phyloP scores from a whole-genome alignment of 108 stramenopile species.

The Nitzschia putrida region DNA sequence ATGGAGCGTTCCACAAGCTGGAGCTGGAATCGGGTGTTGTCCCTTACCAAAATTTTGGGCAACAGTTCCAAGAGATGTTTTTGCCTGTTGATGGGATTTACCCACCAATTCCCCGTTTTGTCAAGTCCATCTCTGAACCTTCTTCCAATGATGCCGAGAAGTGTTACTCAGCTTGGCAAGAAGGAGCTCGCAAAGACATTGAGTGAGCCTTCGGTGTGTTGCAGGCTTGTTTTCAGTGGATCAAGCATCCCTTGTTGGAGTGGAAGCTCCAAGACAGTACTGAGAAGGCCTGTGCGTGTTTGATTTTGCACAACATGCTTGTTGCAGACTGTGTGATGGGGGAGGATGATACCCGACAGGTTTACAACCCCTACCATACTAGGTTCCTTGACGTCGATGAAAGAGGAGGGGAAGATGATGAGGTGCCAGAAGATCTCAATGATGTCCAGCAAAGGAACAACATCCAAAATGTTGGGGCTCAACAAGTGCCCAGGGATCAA shows the following conservation, averaged over 20 bases:
- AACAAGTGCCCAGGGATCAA: too few species aligned
- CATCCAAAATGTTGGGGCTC: too few species aligned
- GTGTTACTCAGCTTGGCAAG: slow-evolving; percentile 20
- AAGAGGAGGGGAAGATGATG: too few species aligned
- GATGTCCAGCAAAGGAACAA: too few species aligned
- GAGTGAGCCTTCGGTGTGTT: slow-evolving; percentile 31
- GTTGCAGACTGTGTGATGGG: slow-evolving; percentile 22
- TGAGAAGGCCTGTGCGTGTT: background rate
- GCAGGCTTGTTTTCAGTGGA: slow-evolving; percentile 5
- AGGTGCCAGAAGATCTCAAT: too few species aligned
- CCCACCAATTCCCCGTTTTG: slow-evolving; percentile 13
- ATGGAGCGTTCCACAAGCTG: background rate
- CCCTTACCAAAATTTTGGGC: slow-evolving; percentile 11
- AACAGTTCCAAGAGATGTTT: slow-evolving; percentile 22
- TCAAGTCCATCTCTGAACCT: slow-evolving; percentile 16
- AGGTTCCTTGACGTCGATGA: too few species aligned
- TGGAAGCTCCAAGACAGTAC: background rate
- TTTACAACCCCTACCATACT: slow-evolving; percentile 16
- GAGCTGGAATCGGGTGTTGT: slow-evolving; percentile 7
- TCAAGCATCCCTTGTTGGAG: slow-evolving; percentile 6
- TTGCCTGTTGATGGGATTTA: slow-evolving; percentile 42
- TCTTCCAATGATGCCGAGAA: slow-evolving; percentile 1
- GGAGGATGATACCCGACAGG: slow-evolving; percentile 11
- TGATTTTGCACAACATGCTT: slow-evolving; percentile 31
- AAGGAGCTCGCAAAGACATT: too few species aligned